Conservation (phyloP, 805 yeast species). For the Pichia heedii region DNA sequence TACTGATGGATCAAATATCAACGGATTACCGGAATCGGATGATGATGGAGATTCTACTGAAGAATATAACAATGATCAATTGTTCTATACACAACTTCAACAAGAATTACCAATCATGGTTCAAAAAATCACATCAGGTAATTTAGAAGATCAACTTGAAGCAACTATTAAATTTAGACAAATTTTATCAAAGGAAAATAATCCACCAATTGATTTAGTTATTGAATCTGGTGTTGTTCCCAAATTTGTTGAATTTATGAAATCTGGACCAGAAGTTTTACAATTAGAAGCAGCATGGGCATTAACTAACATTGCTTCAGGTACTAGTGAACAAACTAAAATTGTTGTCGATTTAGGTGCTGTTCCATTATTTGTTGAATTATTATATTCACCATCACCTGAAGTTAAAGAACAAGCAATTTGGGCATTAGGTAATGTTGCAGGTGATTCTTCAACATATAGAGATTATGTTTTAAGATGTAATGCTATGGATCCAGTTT, state of each 20-base stretch:
- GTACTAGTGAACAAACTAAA: conserved; percentile 79
- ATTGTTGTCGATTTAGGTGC: conserved; percentile 91
- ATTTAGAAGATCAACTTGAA: conserved; percentile 69
- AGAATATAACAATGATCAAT: conserved; percentile 23
- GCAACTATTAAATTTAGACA: conserved; percentile 94
- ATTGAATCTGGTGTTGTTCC: conserved; percentile 93
- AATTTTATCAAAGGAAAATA: conserved; percentile 83
- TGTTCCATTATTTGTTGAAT: conserved; percentile 79
- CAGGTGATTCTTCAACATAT: conserved; percentile 88
- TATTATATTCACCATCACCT: conserved; percentile 68
- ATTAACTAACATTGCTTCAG: conserved; percentile 95
- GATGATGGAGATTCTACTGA: conserved; percentile 47
- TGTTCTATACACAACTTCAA: conserved; percentile 41
- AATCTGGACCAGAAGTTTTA: conserved; percentile 70
- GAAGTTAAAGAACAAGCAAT: conserved; percentile 98
- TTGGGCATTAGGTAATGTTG: conserved; percentile 98
- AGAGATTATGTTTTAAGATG: conserved; percentile 83
- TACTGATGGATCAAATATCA: conserved; percentile 12
- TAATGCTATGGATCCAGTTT: conserved; percentile 84
- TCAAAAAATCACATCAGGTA: conserved; percentile 64
- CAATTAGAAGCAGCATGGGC: conserved; percentile 99
- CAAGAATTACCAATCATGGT: conserved; percentile 80
- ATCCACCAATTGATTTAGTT: conserved; percentile 93
- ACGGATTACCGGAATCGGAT: conserved; percentile 28
- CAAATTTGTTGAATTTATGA: conserved; percentile 78